Base-by-base conservation (phyloP, 108 stramenopile genomes). In the Thalassiosira profunda region DNA sequence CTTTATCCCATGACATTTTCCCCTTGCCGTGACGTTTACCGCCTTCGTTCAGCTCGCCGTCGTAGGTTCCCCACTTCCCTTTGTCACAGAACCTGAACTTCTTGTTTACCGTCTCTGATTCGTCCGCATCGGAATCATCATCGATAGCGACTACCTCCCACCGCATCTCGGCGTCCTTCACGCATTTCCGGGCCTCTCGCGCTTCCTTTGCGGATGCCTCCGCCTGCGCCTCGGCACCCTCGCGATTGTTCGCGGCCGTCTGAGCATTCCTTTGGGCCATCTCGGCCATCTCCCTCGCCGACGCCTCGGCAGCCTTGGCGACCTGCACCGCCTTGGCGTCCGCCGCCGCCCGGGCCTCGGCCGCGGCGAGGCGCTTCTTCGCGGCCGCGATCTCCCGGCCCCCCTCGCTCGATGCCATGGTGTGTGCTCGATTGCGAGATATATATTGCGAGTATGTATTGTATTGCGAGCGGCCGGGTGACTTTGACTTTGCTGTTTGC, bases 21-120 rank as follows among this genome's bases (percentile, higher is more conserved):
- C 67, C 67, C 17, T 57, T 6, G n/a, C 67, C 67, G 10, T 56
- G 54, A 7, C 67, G 54, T 15, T 33, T 35, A 11, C 67, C 67
- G 17, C 35, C 47, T 0, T 11, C 60, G 14, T 56, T 34, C 1
- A 57, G 2, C 17, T 46, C 55, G 40, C 67, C 67, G 15, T 34
- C 44, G 41, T 57, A 57, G 9, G 28, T 45, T 44, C 67, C 67
- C 43, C 35, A 33, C 1, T 68, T 56, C 31, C 55, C 67, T 43
- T 51, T 1, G 48, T 66, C 65, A 26, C 41, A 54, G 37, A 54
- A 66, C 14, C 29, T 17, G 2, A 25, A 28, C 47, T 48, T 28
- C 47, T 28, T 17, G 15, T n/a, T n/a, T n/a, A n/a, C n/a, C n/a
- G n/a, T n/a, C n/a, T n/a, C n/a, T n/a, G n/a, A n/a, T n/a, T n/a